Evolutionary conservation across 176 grass and related monocot genomes (phyloP).

Genomic region (Ensete ventricosum): DNA sequence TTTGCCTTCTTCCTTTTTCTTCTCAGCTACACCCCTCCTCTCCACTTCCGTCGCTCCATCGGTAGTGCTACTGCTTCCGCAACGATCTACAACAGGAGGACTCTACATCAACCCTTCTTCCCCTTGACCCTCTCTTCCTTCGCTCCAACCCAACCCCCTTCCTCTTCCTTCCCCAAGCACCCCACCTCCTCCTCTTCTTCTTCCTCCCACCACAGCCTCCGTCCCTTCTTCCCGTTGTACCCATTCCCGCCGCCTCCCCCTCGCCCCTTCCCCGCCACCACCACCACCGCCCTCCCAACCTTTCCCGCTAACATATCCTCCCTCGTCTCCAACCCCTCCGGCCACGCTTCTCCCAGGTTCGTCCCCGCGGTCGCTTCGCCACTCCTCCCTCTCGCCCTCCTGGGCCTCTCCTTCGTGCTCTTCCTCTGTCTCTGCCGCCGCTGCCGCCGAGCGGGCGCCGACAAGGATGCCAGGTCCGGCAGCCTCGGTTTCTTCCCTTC

Average conservation of each 20-base stretch:
- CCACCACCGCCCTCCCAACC: conserved; percentile 13
- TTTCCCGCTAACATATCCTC: conserved; percentile 32
- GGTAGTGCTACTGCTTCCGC: not conserved
- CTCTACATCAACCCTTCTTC: conserved; percentile 29
- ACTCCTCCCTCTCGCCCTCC: conserved; percentile 20
- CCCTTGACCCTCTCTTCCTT: not conserved
- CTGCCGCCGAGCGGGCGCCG: not conserved
- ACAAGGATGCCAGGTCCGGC: conserved; percentile 25
- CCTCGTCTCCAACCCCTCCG: conserved; percentile 16
- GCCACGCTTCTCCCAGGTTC: conserved; percentile 1
- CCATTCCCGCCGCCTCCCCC: conserved; percentile 27
- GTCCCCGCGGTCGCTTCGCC: conserved; percentile 20
- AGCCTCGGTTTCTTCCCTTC: conserved; percentile 32
- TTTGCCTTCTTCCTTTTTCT: conserved; percentile 10
- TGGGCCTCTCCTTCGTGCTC: conserved; percentile 18
- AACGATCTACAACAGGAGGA: conserved; percentile 18
- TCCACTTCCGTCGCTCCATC: not conserved
- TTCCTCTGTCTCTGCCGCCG: conserved; percentile 13
- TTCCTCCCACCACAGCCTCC: conserved; percentile 3
- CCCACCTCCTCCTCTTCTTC: conserved; percentile 28
- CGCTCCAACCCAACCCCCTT: not conserved
- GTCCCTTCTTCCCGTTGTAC: conserved; percentile 31
- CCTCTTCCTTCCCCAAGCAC: conserved; percentile 29
- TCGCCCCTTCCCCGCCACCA: not conserved
- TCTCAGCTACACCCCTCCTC: not conserved